phyloP scores from a whole-genome alignment of 2,329 filamentous ascomycete species.

The Cladosporium halotolerans region DNA sequence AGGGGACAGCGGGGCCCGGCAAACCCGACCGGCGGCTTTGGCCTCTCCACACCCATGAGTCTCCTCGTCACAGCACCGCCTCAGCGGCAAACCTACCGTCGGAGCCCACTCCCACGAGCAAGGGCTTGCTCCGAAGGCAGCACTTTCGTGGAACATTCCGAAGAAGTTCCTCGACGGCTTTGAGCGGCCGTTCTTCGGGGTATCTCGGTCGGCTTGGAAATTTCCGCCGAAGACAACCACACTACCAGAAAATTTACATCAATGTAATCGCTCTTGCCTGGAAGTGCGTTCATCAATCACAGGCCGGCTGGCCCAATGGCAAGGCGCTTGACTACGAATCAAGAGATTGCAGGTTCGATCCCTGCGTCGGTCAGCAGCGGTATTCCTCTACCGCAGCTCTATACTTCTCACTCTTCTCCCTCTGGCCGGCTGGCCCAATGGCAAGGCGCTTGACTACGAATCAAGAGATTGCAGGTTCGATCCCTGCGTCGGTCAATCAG shows the following conservation, averaged over 20 bases:
- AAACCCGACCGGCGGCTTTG: too few relatives aligned
- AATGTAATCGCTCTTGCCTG: background rate
- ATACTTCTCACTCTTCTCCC: background rate
- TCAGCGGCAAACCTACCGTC: too few relatives aligned
- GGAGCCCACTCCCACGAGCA: too few relatives aligned
- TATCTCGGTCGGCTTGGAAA: background rate
- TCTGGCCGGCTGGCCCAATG: conserved; percentile 44
- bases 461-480: conserved; percentile 15
- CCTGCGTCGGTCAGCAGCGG: conserved; percentile 10
- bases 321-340: conserved; percentile 51
- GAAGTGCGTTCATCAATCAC: background rate
- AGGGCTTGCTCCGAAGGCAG: too few relatives aligned
- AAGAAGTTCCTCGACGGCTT: too few relatives aligned
- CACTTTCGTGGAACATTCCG: too few relatives aligned
- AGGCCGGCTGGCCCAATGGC: conserved; percentile 46
- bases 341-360: conserved; percentile 15
- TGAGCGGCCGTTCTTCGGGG: background rate
- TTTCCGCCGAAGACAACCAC: background rate
- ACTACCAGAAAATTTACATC: background rate
- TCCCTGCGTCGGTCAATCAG: conserved; percentile 11
- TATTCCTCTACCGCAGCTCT: background rate
- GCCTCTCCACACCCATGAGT: too few relatives aligned
- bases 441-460: conserved; percentile 53
- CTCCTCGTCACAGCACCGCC: too few relatives aligned
- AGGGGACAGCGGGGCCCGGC: too few relatives aligned